phyloP scores from a whole-genome alignment of 495 filamentous ascomycete genomes.

The Diplogelasinospora grovesii region DNA sequence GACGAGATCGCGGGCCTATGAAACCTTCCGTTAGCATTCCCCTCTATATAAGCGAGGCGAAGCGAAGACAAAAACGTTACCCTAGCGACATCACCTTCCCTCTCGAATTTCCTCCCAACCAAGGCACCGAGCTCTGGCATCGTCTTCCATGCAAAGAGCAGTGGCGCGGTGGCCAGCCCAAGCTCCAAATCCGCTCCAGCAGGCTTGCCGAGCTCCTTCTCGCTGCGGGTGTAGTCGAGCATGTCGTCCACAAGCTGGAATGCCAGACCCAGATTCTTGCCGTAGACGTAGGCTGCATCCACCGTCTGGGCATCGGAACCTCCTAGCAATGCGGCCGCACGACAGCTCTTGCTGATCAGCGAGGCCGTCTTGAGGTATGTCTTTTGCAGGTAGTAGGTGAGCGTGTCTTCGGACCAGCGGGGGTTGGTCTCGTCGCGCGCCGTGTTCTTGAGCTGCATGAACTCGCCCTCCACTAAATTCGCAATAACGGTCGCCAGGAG shows the following conservation, averaged over 20 bases:
- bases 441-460: constrained; percentile 99
- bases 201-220: constrained; percentile 83
- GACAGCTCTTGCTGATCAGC: constrained; percentile 91
- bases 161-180: constrained; percentile 88
- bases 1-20: constrained; percentile 78
- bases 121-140: constrained; percentile 76
- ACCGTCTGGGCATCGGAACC: constrained; percentile 69
- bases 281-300: constrained; percentile 85
- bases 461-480: constrained; percentile 95
- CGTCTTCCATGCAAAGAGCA: constrained; percentile 93
- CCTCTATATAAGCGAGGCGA: not conserved
- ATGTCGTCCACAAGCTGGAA: constrained; percentile 99
- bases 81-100: constrained; percentile 74
- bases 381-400: constrained; percentile 96
- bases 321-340: constrained; percentile 81
- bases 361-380: constrained; percentile 96
- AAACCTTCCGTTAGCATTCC: constrained; percentile 9
- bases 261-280: constrained; percentile 84
- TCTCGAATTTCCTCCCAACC: constrained; percentile 83
- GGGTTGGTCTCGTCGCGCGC: constrained; percentile 76
- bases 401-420: constrained; percentile 74
- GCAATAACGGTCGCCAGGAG: constrained; percentile 93
- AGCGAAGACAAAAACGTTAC: constrained; percentile 46
- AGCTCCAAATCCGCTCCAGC: constrained; percentile 91
- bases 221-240: constrained; percentile 89